A percentile compares a stretch with the other conserved stretches of the same genome.
phyloP scores from a whole-genome alignment of 305 asterid species.

The Solanum hybrid region DNA sequence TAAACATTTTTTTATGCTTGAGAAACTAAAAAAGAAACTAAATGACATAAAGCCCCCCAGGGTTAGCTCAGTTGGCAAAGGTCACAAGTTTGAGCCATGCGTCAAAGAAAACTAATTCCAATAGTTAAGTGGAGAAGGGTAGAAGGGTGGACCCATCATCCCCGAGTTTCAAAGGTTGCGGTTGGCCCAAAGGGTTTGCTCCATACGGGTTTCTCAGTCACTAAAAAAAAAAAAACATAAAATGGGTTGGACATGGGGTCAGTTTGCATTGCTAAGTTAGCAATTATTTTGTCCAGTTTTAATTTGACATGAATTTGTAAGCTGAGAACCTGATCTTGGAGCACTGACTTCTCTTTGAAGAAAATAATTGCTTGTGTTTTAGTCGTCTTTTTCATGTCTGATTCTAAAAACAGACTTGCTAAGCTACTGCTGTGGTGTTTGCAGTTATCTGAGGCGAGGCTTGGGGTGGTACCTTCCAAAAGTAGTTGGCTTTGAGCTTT shows the following conservation, averaged over 20 bases:
- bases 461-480: constrained; percentile 91
- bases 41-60: background rate
- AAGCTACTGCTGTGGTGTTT: background rate
- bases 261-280: background rate
- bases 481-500: constrained; percentile 85
- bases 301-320: background rate
- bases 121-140: background rate
- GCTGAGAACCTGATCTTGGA: background rate
- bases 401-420: background rate
- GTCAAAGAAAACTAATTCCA: background rate
- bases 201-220: background rate
- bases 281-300: background rate
- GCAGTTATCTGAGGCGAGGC: constrained; percentile 77
- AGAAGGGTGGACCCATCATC: background rate
- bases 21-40: background rate
- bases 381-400: background rate
- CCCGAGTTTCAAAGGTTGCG: background rate
- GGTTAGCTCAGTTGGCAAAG: background rate
- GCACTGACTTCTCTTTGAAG: background rate
- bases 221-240: background rate
- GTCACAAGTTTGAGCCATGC: background rate
- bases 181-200: background rate
- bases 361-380: background rate
- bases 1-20: background rate
- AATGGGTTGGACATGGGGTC: background rate